A percentile compares a stretch with the other conserved stretches of the same genome.
These are phyloP conservation scores for Monosporascus sp. DNA, from an alignment of 2,329 filamentous ascomycete species.

Conservation along the genomic window DNA sequence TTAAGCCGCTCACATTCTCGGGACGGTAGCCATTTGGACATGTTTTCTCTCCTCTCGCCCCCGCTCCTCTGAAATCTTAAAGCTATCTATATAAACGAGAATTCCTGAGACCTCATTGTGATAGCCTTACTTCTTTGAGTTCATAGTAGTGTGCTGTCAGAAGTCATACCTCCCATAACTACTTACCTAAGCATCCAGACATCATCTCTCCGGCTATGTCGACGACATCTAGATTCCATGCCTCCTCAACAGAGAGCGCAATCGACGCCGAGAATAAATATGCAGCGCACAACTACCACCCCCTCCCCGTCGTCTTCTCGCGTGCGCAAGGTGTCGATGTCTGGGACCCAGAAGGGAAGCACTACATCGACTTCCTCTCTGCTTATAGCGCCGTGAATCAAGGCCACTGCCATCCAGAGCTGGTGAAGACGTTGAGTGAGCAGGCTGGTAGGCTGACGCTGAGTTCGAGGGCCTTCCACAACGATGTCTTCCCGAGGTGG, in stretches of 20 bases:
- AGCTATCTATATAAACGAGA: neutral
- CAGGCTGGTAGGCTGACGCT: slow-evolving; percentile 87
- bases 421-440: slow-evolving; percentile 82
- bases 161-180: slow-evolving; percentile 1
- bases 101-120: neutral
- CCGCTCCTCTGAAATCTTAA: no score
- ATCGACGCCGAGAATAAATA: slow-evolving; percentile 76
- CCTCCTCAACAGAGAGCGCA: slow-evolving; percentile 71
- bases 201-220: slow-evolving; percentile 37
- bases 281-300: slow-evolving; percentile 98
- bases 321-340: slow-evolving; percentile 80
- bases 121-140: slow-evolving; percentile 7
- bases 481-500: slow-evolving; percentile 95
- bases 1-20: neutral
- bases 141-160: neutral
- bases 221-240: slow-evolving; percentile 54
- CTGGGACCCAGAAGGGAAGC: slow-evolving; percentile 93
- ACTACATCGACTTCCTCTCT: slow-evolving; percentile 97
- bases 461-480: slow-evolving; percentile 93
- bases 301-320: slow-evolving; percentile 88
- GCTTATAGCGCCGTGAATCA: slow-evolving; percentile 98
- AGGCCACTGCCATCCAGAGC: slow-evolving; percentile 94
- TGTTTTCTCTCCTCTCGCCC: neutral
- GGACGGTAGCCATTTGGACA: neutral
- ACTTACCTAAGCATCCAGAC: neutral